Evolutionary conservation across 129 eudicot species (phyloP).

Genomic region (Arctium lappa): DNA sequence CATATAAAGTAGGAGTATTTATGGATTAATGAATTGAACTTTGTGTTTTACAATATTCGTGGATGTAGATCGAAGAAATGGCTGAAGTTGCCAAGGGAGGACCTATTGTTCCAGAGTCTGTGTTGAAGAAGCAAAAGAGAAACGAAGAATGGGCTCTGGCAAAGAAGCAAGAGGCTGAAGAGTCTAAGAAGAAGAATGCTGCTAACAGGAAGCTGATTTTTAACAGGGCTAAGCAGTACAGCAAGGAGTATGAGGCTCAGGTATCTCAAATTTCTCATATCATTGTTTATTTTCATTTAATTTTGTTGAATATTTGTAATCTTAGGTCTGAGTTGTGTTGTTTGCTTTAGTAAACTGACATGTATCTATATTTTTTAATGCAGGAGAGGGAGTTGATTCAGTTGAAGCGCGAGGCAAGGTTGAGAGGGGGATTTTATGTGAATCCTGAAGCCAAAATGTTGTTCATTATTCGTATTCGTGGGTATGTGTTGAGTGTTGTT

Average conservation of each 20-base stretch:
- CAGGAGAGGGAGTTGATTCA: slow-evolving; percentile 66
- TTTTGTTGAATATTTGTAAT: neutral
- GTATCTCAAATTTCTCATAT: slow-evolving; percentile 14
- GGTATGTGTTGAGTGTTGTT: slow-evolving; percentile 30
- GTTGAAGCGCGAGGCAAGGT: slow-evolving; percentile 80
- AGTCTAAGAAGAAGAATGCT: slow-evolving; percentile 56
- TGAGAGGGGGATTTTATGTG: slow-evolving; percentile 71
- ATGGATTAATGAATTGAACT: neutral
- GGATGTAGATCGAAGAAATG: slow-evolving; percentile 33
- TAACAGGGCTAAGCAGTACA: slow-evolving; percentile 49
- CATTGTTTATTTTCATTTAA: neutral
- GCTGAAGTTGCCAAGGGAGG: slow-evolving; percentile 44
- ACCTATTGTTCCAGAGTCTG: slow-evolving; percentile 59
- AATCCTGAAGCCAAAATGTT: slow-evolving; percentile 30
- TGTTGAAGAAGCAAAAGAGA: slow-evolving; percentile 87
- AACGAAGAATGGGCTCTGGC: slow-evolving; percentile 82
- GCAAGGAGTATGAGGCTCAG: slow-evolving; percentile 74
- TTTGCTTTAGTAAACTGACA: neutral
- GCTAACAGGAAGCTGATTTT: slow-evolving; percentile 64
- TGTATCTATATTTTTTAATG: neutral
- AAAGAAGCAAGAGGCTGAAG: slow-evolving; percentile 48
- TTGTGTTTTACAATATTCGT: neutral
- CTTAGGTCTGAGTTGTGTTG: neutral
- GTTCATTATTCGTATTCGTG: slow-evolving; percentile 75
- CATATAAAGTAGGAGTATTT: neutral